phyloP scores from a whole-genome alignment of 129 eudicot genomes.

The Chrysanthemum lavandulifolium region DNA sequence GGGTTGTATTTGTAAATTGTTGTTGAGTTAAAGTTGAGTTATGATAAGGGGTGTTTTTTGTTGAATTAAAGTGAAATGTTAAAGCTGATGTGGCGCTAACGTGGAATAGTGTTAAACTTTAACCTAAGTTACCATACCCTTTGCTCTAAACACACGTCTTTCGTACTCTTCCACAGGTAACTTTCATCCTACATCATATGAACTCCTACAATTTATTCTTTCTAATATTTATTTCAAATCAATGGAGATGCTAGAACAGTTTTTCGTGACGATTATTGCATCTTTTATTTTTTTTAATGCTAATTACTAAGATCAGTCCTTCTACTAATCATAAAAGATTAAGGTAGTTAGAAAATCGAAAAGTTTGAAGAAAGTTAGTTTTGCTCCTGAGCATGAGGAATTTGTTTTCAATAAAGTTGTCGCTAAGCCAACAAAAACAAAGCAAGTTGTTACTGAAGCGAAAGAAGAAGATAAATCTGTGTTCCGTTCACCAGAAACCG shows the following conservation, averaged over 20 bases:
- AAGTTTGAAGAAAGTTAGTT: no score
- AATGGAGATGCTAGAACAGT: slow-evolving; percentile 44
- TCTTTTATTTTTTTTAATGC: slow-evolving; percentile 33
- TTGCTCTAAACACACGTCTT: neutral
- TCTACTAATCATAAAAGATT: slow-evolving; percentile 12
- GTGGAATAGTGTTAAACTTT: no score
- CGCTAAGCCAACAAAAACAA: no score
- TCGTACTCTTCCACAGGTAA: slow-evolving; percentile 31
- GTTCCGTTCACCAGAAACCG: neutral
- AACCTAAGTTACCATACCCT: no score
- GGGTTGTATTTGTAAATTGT: no score
- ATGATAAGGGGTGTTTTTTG: no score
- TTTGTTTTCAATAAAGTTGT: no score
- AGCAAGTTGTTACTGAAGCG: neutral
- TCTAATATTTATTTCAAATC: slow-evolving; percentile 13
- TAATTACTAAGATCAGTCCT: slow-evolving; percentile 40
- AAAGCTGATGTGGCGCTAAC: no score
- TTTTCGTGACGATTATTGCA: slow-evolving; percentile 39
- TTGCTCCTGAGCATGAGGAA: no score
- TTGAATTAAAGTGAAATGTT: no score
- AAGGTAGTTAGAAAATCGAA: slow-evolving; percentile 5
- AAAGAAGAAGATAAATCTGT: slow-evolving; percentile 6
- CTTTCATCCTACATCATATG: neutral
- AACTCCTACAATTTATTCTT: neutral
- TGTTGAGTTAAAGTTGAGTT: no score